These are phyloP conservation scores for Silene vulgaris DNA, from an alignment of 179 eudicot species.

Conservation along the genomic window DNA sequence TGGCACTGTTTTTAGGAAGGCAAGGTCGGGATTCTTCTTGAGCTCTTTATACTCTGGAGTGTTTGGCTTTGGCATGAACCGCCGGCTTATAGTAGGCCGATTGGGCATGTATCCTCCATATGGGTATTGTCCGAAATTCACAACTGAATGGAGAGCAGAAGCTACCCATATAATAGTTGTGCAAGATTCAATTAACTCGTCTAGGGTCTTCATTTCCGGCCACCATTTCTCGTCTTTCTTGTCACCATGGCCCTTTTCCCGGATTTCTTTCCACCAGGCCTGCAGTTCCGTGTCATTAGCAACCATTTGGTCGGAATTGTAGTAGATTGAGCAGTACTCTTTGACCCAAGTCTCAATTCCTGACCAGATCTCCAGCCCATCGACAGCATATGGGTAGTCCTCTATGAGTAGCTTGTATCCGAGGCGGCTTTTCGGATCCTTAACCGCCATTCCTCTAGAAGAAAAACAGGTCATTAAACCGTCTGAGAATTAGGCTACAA, in stretches of 20 bases:
- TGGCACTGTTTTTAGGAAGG: conserved; percentile 48
- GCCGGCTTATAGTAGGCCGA: conserved; percentile 57
- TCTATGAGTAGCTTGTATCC: conserved; percentile 56
- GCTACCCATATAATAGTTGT: conserved; percentile 76
- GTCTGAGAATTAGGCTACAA: background rate
- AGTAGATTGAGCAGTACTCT: conserved; percentile 59
- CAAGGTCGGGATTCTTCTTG: conserved; percentile 39
- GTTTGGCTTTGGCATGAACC: conserved; percentile 52
- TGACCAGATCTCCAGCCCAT: conserved; percentile 79
- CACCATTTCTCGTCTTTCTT: conserved; percentile 72
- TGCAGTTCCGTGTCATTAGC: conserved; percentile 53
- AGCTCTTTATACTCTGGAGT: conserved; percentile 56
- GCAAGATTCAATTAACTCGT: conserved; percentile 46
- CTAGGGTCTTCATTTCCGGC: conserved; percentile 58
- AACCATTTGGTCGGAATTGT: conserved; percentile 37
- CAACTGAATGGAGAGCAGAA: conserved; percentile 76
- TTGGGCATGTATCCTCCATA: conserved; percentile 70
- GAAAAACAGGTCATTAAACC: background rate
- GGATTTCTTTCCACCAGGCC: conserved; percentile 68
- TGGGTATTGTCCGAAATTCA: conserved; percentile 77
- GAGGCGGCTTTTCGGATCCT: conserved; percentile 46
- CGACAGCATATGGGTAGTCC: conserved; percentile 90
- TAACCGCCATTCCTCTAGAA: conserved; percentile 71
- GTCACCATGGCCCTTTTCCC: conserved; percentile 73
- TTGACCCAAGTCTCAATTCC: conserved; percentile 70